Evolutionary conservation across 768 basidiomycete genomes (phyloP), one percentile per base, ranked within the genome.

Genomic region (Phlebiopsis gigantea): DNA sequence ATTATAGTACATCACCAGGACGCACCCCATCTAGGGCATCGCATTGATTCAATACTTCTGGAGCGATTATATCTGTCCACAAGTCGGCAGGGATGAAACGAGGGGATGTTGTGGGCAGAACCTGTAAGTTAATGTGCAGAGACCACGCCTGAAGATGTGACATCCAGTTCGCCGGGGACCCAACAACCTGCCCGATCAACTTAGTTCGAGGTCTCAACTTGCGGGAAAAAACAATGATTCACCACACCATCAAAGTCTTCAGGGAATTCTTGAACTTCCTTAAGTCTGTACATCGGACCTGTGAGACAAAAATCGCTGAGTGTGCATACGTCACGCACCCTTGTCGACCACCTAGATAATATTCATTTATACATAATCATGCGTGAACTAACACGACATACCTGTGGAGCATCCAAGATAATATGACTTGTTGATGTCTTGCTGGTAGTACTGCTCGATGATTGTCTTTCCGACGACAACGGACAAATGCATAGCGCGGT

Each of bases 41-140:
- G 50, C 71, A 72, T 53, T 72, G 71, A 22, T 61, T 58, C 48
- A 72, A 55, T 7, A 69, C 66, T 53, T 72, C 71, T 12, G 66
- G 58, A 21, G 64, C 63, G n/a, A 72, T 63, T 17, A 67, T 53
- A 17, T 65, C 48, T 5, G 19, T 25, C 69, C 70, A 71, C 53
- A 61, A 47, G 15, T 59, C 55, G 8, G 62, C 39, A 6, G 66
- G 60, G 21, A 71, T 71, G 49, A 66, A 71, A 10, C 62, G 61
- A 7, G 55, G 51, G 25, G 62, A 60, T 22, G 59, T 62, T 19
- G 59, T 60, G 1, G 62, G 60, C 46, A 64, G 58, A 22, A 65
- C 64, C 53, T 62, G 58, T 10, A 63, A 48, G 30, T 64, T 65
- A 39, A 64, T 63, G 31, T 66, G 64, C 6, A 65, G 39, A 2